A percentile compares a stretch with the other conserved stretches of the same genome.
phyloP scores from a whole-genome alignment of 2,329 filamentous ascomycete genomes.

The Colletotrichum gigasporum region DNA sequence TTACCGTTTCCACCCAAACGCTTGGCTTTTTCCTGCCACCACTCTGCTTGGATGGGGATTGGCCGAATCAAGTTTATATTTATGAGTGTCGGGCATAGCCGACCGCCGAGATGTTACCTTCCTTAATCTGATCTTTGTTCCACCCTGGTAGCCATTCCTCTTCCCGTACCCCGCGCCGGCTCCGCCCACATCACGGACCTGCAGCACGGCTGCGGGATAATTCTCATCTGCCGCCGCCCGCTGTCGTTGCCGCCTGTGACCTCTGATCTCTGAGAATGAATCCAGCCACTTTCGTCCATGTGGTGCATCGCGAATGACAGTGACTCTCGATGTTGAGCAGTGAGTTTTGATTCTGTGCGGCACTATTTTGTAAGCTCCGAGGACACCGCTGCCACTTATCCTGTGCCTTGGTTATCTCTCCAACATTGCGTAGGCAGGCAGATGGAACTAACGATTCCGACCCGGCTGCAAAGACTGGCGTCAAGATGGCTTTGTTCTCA shows the following conservation, averaged over 20 bases:
- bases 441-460: no score
- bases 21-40: slow-evolving; percentile 5
- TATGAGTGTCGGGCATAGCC: slow-evolving; percentile 13
- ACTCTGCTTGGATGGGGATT: slow-evolving; percentile 3
- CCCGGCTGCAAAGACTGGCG: no score
- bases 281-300: neutral
- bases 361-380: no score
- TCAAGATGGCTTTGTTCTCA: no score
- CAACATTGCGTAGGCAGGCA: no score
- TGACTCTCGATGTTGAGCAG: no score
- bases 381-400: no score
- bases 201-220: neutral
- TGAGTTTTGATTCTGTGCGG: no score
- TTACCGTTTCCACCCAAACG: slow-evolving; percentile 2
- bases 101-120: slow-evolving; percentile 25
- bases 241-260: neutral
- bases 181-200: slow-evolving; percentile 2
- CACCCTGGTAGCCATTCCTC: neutral
- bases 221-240: neutral
- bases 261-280: neutral
- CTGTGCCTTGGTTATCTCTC: no score
- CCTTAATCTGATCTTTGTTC: slow-evolving; percentile 17
- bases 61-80: slow-evolving; percentile 24
- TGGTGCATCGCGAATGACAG: no score
- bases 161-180: neutral